Conservation (phyloP, 2,329 filamentous ascomycete species). For the Aspergillus sp. region DNA sequence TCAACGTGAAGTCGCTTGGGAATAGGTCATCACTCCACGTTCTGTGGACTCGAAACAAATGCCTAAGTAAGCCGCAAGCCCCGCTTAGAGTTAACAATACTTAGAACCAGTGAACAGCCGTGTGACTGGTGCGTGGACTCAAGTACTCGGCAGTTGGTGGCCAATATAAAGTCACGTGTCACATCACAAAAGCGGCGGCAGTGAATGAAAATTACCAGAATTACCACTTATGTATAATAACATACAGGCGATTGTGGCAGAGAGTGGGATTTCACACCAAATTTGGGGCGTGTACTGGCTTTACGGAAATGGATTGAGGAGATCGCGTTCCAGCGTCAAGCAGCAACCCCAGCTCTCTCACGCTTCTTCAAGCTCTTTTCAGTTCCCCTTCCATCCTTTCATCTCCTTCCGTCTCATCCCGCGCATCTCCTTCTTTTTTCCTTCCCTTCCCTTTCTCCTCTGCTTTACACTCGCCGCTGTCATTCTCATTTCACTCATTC, state of each 20-base stretch:
- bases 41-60: neutral
- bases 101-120: too few relatives aligned
- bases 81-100: neutral
- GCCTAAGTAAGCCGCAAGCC: neutral
- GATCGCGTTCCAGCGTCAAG: constrained; percentile 2
- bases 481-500: neutral
- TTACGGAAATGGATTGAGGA: neutral
- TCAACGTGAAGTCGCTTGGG: neutral
- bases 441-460: neutral
- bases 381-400: constrained; percentile 10
- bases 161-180: too few relatives aligned
- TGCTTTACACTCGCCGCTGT: neutral
- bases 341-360: constrained; percentile 1
- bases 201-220: neutral
- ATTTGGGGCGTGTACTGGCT: neutral
- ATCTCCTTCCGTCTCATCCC: constrained; percentile 11
- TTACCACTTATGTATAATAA: neutral
- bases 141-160: too few relatives aligned
- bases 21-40: neutral
- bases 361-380: neutral
- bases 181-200: too few relatives aligned
- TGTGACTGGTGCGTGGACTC: too few relatives aligned
- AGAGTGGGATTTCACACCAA: neutral
- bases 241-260: neutral
- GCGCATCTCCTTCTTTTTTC: constrained; percentile 1